Conservation (phyloP, 169 alveolate species). For the Besnoitia besnoiti region DNA sequence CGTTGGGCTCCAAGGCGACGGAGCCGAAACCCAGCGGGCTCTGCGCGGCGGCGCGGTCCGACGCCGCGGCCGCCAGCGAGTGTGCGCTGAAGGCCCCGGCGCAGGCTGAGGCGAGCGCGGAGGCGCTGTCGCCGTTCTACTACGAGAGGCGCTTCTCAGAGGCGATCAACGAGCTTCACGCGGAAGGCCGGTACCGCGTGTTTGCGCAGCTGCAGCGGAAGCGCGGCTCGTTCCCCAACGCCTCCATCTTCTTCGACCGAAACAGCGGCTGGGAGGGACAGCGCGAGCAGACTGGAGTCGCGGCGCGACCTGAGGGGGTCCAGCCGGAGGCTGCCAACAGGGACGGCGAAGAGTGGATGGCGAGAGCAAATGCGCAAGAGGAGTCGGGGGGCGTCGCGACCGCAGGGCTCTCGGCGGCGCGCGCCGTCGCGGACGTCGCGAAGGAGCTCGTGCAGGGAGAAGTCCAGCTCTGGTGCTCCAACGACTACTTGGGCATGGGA, state of each 20-base stretch:
- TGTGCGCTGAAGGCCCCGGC: neutral
- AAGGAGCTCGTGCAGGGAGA: neutral
- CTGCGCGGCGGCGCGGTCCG: neutral
- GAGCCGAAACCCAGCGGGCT: too few relatives aligned
- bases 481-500: constrained; percentile 90
- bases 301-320: neutral
- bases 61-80: neutral
- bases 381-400: neutral
- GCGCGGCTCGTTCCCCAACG: constrained; percentile 38
- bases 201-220: constrained; percentile 59
- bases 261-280: neutral
- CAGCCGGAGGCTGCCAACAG: too few relatives aligned
- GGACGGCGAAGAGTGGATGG: neutral
- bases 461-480: constrained; percentile 78
- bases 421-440: neutral
- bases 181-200: constrained; percentile 60
- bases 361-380: neutral
- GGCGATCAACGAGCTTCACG: constrained; percentile 33
- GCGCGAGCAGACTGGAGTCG: neutral
- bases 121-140: neutral
- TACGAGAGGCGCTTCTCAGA: constrained; percentile 16
- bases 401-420: neutral
- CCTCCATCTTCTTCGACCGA: constrained; percentile 35
- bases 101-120: neutral
- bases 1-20: neutral